Conservation (phyloP, 2,329 filamentous ascomycete genomes). For the Mycosphaerella sp. region DNA sequence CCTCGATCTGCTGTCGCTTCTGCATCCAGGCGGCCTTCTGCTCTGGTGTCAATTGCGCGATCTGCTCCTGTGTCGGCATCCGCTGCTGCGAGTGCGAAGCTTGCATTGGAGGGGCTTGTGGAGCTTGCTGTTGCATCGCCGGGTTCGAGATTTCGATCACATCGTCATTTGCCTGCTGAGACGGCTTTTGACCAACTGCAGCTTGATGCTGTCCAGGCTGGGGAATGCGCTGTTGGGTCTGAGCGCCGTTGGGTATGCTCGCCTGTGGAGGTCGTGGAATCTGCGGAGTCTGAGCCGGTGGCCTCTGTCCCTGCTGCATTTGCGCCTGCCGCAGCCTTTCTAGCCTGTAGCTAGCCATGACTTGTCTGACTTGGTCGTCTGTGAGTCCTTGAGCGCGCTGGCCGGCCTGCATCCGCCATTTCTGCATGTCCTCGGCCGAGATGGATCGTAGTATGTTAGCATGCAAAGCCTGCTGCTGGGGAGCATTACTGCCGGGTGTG, state of each 20-base stretch:
- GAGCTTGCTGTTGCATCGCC: slow-evolving; percentile 15
- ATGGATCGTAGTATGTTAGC: slow-evolving; percentile 11
- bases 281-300: slow-evolving; percentile 32
- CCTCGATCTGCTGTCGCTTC: slow-evolving; percentile 20
- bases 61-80: slow-evolving; percentile 21
- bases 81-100: slow-evolving; percentile 18
- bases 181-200: slow-evolving; percentile 22
- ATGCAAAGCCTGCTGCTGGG: slow-evolving; percentile 17
- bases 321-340: slow-evolving; percentile 18
- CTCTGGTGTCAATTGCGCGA: slow-evolving; percentile 23
- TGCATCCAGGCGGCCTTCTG: slow-evolving; percentile 6
- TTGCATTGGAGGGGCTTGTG: slow-evolving; percentile 32
- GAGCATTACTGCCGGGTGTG: slow-evolving; percentile 26
- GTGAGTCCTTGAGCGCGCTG: slow-evolving; percentile 32
- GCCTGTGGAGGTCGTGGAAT: slow-evolving; percentile 18
- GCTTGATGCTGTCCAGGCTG: slow-evolving; percentile 22
- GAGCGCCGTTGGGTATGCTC: slow-evolving; percentile 9
- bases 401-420: slow-evolving; percentile 32
- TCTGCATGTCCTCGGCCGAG: slow-evolving; percentile 38
- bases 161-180: slow-evolving; percentile 36
- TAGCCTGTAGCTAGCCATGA: slow-evolving; percentile 25
- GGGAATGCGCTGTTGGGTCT: slow-evolving; percentile 15
- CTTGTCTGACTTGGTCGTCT: slow-evolving; percentile 41
- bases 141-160: slow-evolving; percentile 36
- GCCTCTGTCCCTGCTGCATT: slow-evolving; percentile 31